phyloP scores from a whole-genome alignment of 1,284 basidiomycete species.

The Trametes hirsuta region DNA sequence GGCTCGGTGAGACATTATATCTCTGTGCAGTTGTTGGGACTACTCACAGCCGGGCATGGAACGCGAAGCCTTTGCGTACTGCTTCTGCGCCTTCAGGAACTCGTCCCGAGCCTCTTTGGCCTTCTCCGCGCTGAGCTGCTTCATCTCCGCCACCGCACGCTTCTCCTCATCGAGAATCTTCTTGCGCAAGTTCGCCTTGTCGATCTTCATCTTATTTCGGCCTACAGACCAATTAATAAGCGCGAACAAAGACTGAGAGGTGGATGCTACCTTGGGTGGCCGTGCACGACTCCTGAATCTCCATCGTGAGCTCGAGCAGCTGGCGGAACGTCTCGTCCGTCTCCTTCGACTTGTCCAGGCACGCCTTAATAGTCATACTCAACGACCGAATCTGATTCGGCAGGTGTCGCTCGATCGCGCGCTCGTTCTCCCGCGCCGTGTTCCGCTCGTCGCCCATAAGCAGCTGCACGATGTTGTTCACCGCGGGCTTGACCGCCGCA shows the following conservation, averaged over 20 bases:
- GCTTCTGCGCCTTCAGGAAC: neutral
- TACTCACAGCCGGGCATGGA: neutral
- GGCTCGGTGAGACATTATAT: neutral
- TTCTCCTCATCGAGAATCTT: conserved; percentile 1
- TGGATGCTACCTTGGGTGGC: conserved; percentile 3
- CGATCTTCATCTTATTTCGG: conserved; percentile 1
- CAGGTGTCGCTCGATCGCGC: conserved; percentile 12
- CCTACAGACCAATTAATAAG: neutral
- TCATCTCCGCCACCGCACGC: conserved; percentile 6
- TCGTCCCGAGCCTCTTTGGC: conserved; percentile 8
- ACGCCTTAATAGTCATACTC: conserved; percentile 11
- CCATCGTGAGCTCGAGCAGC: conserved; percentile 13
- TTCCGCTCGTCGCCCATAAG: conserved; percentile 14
- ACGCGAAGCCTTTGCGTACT: neutral
- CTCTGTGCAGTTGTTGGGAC: neutral
- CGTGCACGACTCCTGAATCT: conserved; percentile 14
- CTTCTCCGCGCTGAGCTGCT: neutral
- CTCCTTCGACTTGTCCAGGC: conserved; percentile 13
- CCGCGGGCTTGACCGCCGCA: conserved; percentile 10
- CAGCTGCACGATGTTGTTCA: conserved; percentile 15
- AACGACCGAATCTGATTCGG: conserved; percentile 12
- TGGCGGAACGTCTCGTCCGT: conserved; percentile 8
- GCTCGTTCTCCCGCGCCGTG: conserved; percentile 14
- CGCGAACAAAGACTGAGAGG: too few species aligned
- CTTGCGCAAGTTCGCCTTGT: conserved; percentile 5